Evolutionary conservation across 306 rosid genomes (phyloP), one percentile per base, ranked within the genome.

Genomic region (Inga laurina): DNA sequence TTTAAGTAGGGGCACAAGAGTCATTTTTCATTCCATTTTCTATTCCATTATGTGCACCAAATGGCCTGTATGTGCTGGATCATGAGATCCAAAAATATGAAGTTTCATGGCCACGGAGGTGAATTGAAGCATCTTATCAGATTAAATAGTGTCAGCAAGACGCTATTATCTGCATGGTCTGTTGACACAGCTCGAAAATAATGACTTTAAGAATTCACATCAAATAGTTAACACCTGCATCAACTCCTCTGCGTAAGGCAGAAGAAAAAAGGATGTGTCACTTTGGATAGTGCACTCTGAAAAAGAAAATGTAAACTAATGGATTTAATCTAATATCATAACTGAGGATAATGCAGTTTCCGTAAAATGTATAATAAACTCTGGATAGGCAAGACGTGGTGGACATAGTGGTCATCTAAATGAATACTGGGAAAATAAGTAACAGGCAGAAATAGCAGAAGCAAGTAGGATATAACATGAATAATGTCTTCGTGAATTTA

Each of bases 41-140:
- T 8, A 57, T 8, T 3, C 65, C 11, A 57, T 57, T 57, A 57
- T n/a, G 65, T 59, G 32, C 27, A 22, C 65, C 65, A n/a, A 7
- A 59, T 19, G 30, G 64, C 64, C 64, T 57, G 30, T 57, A 79
- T 39, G 27, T 39, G 46, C 83, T 39, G 74, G 73, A 78, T 14
- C 41, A 12, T 8, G 54, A 59, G 66, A 44, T 37, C 46, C 56
- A 64, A 77, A 71, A 59, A 59, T 27, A 56, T 61, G 44, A 78
- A 41, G 56, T 76, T 30, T 62, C 72, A 74, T 39, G 75, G 41
- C 32, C 16, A 62, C n/a, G 51, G n/a, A 74, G 14, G 49, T 56
- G 30, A 45, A 3, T 72, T 71, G 32, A 45, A 81, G 74, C 73
- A 46, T 70, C 14, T 74, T 74, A n/a, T 74, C 67, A 75, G 66